phyloP scores from a whole-genome alignment of 2,329 filamentous ascomycete species.

The Verticillium nubilum region DNA sequence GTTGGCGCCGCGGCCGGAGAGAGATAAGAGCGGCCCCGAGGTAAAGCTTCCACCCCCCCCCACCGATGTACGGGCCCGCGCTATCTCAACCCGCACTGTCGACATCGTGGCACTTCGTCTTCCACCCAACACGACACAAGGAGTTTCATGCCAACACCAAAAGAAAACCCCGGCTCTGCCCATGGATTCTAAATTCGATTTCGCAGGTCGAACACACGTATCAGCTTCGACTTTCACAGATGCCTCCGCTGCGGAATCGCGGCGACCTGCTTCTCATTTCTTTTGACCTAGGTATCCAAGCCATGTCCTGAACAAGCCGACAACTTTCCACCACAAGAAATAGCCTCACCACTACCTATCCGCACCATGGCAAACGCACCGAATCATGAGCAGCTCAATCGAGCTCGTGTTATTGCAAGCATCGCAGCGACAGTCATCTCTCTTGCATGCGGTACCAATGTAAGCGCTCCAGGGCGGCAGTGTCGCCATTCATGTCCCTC shows the following conservation, averaged over 20 bases:
- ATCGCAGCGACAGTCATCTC: constrained; percentile 79
- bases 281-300: background rate
- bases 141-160: background rate
- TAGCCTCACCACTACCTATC: background rate
- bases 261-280: background rate
- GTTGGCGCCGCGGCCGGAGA: background rate
- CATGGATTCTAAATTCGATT: too few species aligned
- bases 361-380: constrained; percentile 18
- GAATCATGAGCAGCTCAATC: constrained; percentile 39
- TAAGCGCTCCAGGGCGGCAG: constrained; percentile 33
- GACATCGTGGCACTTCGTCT: background rate
- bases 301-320: constrained; percentile 3
- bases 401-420: constrained; percentile 73
- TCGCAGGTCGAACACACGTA: background rate
- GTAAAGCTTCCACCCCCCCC: background rate
- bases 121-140: background rate
- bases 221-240: background rate
- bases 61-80: background rate
- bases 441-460: constrained; percentile 89
- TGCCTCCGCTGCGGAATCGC: constrained; percentile 1
- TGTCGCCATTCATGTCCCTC: constrained; percentile 5
- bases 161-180: background rate
- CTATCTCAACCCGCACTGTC: background rate
- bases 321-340: background rate
- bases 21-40: background rate